Base-by-base conservation (phyloP, 305 asterid genomes). In the Caryopteris hybrid region DNA sequence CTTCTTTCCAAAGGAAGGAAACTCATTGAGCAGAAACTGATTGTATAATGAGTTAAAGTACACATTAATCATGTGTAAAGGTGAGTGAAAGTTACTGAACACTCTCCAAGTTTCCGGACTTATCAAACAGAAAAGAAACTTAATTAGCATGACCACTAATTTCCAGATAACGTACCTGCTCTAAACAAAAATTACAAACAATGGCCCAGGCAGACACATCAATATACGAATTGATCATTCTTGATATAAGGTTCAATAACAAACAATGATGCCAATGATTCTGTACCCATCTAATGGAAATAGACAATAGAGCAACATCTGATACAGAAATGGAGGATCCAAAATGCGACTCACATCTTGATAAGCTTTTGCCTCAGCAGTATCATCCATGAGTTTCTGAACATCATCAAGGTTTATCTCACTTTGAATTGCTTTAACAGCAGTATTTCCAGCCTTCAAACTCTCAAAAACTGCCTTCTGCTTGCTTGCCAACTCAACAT, bases 381-480 rank as follows among this genome's bases (percentile, higher is more conserved):
- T 77, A 77, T 93, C 99, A 72, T 93, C 99, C 92, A 90, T 87
- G 64, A 93, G 79, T 73, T 90, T 93, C 83, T 90, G 99, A 73
- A 93, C 97, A 72, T 93, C 99, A 38, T 93, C 96, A 17, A 93
- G 76, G 63, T 80, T 90, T 72, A 90, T 76, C 79, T 93, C 97
- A 72, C 89, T 82, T 79, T 91, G 97, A 59, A 93, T 85, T 43
- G 97, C 96, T 82, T 87, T 84, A 51, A 93, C 92, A 20, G 97
- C 96, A 74, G 71, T 89, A 57, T 82, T 91, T 79, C 99, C 97
- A 3, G 90, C 64, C 79, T 87, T 87, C 77, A 94, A 79, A 81
- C 98, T 93, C 86, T 93, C 99, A 76, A 93, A 91, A 22, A 93
- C 96, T 9, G 95, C 88, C 78, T 93, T 93, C 75, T 91, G 99